These are phyloP conservation scores for Carex myosuroides DNA, from an alignment of 176 grass and related monocot genomes.

Conservation along the genomic window DNA sequence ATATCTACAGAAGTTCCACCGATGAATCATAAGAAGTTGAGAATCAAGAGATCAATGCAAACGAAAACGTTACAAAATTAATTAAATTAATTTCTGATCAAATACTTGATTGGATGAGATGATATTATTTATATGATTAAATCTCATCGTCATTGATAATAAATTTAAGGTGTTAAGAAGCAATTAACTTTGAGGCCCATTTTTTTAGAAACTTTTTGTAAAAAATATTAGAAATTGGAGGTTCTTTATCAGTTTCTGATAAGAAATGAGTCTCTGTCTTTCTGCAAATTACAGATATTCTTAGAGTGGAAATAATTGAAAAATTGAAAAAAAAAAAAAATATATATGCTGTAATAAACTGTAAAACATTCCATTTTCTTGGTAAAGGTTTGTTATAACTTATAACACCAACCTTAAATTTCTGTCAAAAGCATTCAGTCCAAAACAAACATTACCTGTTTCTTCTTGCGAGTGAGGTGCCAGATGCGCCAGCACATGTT, in stretches of 20 bases:
- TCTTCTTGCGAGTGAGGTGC: slow-evolving; percentile 98
- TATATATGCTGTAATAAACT: background rate
- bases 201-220: background rate
- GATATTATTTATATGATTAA: background rate
- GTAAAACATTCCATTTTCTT: background rate
- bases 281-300: background rate
- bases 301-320: background rate
- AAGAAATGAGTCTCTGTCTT: background rate
- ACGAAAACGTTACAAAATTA: too few relatives aligned
- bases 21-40: background rate
- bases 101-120: background rate
- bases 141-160: background rate
- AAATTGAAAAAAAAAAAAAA: background rate
- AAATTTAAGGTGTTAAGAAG: background rate
- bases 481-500: slow-evolving; percentile 99
- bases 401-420: background rate
- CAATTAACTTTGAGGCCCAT: background rate
- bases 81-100: too few relatives aligned
- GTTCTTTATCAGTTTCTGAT: background rate
- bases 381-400: background rate
- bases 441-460: slow-evolving; percentile 40
- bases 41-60: background rate
- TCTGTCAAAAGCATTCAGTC: background rate
- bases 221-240: background rate
- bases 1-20: background rate